phyloP scores from a whole-genome alignment of 345 rosid genomes.

The Bretschneidera sinensis region DNA sequence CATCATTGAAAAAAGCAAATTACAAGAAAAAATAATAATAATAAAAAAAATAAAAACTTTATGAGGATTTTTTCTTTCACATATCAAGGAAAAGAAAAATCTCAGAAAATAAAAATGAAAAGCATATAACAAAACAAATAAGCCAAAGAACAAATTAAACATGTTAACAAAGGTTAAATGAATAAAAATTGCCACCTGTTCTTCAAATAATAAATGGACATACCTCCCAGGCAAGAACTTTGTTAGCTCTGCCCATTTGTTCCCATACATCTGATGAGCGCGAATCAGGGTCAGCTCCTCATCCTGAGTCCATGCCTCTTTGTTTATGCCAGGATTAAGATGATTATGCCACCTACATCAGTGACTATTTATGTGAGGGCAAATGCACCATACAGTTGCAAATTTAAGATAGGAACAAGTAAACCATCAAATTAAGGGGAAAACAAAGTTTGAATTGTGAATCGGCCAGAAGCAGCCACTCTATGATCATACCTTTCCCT shows the following conservation, averaged over 20 bases:
- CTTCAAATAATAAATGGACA: conserved; percentile 13
- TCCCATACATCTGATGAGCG: conserved; percentile 94
- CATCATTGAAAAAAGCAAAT: too few relatives aligned
- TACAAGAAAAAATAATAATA: too few relatives aligned
- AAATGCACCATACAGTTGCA: conserved; percentile 9
- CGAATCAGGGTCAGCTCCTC: conserved; percentile 95
- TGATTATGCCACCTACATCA: conserved; percentile 96
- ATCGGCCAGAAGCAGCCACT: neutral
- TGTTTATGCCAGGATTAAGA: conserved; percentile 92
- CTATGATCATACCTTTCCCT: conserved; percentile 66
- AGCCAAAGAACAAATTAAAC: neutral
- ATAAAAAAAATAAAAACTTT: neutral
- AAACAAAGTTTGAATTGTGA: too few relatives aligned
- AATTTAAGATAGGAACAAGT: neutral
- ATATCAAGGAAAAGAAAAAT: neutral
- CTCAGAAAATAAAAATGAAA: conserved; percentile 1
- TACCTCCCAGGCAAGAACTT: conserved; percentile 99
- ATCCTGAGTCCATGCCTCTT: conserved; percentile 99
- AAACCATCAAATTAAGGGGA: too few relatives aligned
- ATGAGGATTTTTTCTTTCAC: too few relatives aligned
- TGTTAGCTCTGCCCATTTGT: conserved; percentile 98
- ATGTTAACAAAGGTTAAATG: conserved; percentile 6
- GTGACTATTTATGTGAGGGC: conserved; percentile 10
- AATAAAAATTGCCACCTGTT: conserved; percentile 2
- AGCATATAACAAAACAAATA: neutral